Evolutionary conservation across 176 grass and related monocot species (phyloP), one percentile per base, ranked within the genome.

Genomic region (Coix lacrymajobi): DNA sequence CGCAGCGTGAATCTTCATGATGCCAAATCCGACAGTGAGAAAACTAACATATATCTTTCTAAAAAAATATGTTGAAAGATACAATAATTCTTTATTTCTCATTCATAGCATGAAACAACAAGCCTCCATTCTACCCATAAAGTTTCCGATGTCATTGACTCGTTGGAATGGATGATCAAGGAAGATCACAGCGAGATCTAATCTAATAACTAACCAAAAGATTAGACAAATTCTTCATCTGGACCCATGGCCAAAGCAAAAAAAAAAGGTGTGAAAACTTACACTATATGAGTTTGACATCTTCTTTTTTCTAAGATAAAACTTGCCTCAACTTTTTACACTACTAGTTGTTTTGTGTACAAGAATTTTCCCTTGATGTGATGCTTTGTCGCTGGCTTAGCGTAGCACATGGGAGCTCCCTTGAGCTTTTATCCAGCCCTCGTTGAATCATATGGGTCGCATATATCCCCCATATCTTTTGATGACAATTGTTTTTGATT

Each of bases 391-490:
- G 22, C 19, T 61, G 57, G 57, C 57, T 28, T 61, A 77, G 33
- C 33, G 11, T 76, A 60, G 51, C 74, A 38, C 52, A 76, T 76
- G 73, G 73, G 3, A 15, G 20, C 20, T 36, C 46, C 72, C 72
- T 75, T 57, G 46, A 38, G 36, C 31, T 58, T 75, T 75, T 36
- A 75, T 24, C 48, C 49, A 56, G 12, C 73, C 30, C 51, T 76
- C 4, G 11, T 57, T 24, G 49, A 8, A 15, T 36, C 31, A 75
- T 75, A 75, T 14, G 69, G 73, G 73, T 58, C 51, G n/a, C 74
- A 76, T 60, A 60, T 60, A 80, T 38, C 44, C 33, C 44, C 30
- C 78, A 69, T 69, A 80, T 80, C 78, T 69, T 39, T 34, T 51
- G 14, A 25, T 36, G 8, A 3, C 78, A 80, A 12, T 68, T 80